These are phyloP conservation scores for Euptelea pleiosperma DNA, from an alignment of 164 flowering plant genomes.

Conservation along the genomic window DNA sequence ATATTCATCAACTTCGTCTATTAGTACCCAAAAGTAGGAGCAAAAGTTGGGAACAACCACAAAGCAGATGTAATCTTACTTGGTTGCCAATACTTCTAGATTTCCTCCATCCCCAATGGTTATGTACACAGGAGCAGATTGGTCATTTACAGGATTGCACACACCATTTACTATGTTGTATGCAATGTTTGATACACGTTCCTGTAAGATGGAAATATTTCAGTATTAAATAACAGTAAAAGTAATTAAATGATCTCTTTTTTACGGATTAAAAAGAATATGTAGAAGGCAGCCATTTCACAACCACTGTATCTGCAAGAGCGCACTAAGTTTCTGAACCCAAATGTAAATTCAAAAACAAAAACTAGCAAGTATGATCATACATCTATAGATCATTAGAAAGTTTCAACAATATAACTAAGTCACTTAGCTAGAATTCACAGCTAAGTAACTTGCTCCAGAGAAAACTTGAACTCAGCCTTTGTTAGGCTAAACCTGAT, in stretches of 20 bases:
- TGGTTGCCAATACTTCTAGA: slow-evolving; percentile 67
- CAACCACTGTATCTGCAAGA: no score
- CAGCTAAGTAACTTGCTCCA: no score
- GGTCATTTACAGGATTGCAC: slow-evolving; percentile 57
- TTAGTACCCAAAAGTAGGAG: neutral
- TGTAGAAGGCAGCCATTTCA: no score
- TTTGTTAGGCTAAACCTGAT: no score
- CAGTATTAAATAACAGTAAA: no score
- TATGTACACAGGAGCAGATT: slow-evolving; percentile 81
- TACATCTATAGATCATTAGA: no score
- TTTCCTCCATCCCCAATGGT: slow-evolving; percentile 97
- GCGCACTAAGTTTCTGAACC: no score
- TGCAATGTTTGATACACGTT: slow-evolving; percentile 74
- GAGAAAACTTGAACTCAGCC: no score
- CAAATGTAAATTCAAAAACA: no score
- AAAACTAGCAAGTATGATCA: no score
- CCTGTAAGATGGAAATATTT: slow-evolving; percentile 34
- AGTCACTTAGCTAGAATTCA: no score
- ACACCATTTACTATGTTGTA: slow-evolving; percentile 62
- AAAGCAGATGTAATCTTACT: slow-evolving; percentile 41
- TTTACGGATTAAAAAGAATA: neutral
- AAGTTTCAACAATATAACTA: no score
- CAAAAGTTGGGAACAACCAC: neutral
- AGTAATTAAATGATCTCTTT: neutral
- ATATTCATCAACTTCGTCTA: neutral